These are phyloP conservation scores for Dentipellis sp. DNA, from an alignment of 768 basidiomycete genomes.

Conservation along the genomic window DNA sequence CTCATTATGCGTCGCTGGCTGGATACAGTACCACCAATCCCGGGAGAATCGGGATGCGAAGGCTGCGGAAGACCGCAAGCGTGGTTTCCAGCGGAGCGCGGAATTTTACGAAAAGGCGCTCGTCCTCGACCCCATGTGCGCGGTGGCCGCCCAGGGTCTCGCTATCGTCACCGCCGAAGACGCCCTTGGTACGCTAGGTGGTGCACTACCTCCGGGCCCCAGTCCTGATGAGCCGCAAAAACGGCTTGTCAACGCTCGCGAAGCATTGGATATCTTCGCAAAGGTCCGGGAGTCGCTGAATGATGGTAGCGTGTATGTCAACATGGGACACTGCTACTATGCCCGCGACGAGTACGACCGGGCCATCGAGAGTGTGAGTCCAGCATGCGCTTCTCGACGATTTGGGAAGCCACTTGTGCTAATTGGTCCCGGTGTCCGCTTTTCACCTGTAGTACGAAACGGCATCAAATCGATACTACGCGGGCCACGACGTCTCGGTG, in stretches of 20 bases:
- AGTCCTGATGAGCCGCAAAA: slow-evolving; percentile 54
- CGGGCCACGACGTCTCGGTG: slow-evolving; percentile 63
- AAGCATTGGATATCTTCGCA: slow-evolving; percentile 83
- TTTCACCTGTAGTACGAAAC: slow-evolving; percentile 68
- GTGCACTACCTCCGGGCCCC: slow-evolving; percentile 35
- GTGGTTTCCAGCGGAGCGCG: slow-evolving; percentile 71
- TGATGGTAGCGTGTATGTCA: slow-evolving; percentile 82
- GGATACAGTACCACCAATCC: slow-evolving; percentile 78
- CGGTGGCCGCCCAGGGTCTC: slow-evolving; percentile 90
- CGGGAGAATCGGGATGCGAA: slow-evolving; percentile 72
- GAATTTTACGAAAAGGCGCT: slow-evolving; percentile 93
- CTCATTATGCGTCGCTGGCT: slow-evolving; percentile 82
- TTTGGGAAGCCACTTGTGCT: neutral
- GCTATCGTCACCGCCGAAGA: slow-evolving; percentile 94
- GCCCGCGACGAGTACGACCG: slow-evolving; percentile 89
- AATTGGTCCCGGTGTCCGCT: neutral
- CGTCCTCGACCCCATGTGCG: slow-evolving; percentile 73
- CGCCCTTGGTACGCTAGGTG: slow-evolving; percentile 61
- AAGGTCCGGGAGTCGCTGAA: slow-evolving; percentile 84
- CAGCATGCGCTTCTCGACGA: slow-evolving; percentile 20
- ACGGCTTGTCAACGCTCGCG: slow-evolving; percentile 65
- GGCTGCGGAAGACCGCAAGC: slow-evolving; percentile 60
- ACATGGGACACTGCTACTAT: slow-evolving; percentile 96
- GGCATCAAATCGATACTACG: slow-evolving; percentile 71
- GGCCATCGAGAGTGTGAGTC: slow-evolving; percentile 82